Evolutionary conservation across 768 basidiomycete species (phyloP).

Genomic region (Basidioascus undulatus): DNA sequence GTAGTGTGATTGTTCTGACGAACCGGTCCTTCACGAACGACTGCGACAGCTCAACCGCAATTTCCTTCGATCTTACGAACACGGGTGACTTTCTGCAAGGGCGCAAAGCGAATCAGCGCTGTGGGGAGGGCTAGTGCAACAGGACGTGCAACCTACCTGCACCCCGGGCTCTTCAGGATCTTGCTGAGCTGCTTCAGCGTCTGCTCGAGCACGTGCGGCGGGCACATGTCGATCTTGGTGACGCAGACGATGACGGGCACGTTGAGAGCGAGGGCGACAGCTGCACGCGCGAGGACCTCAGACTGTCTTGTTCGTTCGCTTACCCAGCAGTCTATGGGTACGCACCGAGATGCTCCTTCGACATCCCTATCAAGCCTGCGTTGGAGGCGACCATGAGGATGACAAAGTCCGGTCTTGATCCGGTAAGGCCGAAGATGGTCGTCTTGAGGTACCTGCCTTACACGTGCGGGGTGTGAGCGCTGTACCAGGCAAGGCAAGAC

Average conservation of each 20-base stretch:
- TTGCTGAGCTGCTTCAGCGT: constrained; percentile 81
- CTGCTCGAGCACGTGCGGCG: constrained; percentile 67
- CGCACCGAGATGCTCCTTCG: constrained; percentile 87
- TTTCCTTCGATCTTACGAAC: constrained; percentile 27
- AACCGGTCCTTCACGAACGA: constrained; percentile 51
- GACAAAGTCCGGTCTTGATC: constrained; percentile 60
- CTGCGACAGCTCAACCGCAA: constrained; percentile 51
- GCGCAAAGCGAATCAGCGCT: too few species aligned
- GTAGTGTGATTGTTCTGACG: constrained; percentile 9
- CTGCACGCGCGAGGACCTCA: too few species aligned
- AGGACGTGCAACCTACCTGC: constrained; percentile 41
- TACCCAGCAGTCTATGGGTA: too few species aligned
- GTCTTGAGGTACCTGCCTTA: constrained; percentile 29
- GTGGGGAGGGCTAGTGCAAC: neutral
- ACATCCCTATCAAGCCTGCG: constrained; percentile 44
- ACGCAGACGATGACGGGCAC: constrained; percentile 85
- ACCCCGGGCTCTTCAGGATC: constrained; percentile 77
- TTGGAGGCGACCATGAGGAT: constrained; percentile 89
- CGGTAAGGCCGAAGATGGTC: constrained; percentile 81
- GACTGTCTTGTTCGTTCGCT: too few species aligned
- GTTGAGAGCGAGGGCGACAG: constrained; percentile 75
- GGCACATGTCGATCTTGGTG: constrained; percentile 97
- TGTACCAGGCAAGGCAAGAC: neutral
- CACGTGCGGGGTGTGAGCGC: neutral
- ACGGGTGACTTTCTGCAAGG: constrained; percentile 21